These are phyloP conservation scores for Magnusiomyces sp. DNA, from an alignment of 1,139 yeast genomes.

Conservation along the genomic window DNA sequence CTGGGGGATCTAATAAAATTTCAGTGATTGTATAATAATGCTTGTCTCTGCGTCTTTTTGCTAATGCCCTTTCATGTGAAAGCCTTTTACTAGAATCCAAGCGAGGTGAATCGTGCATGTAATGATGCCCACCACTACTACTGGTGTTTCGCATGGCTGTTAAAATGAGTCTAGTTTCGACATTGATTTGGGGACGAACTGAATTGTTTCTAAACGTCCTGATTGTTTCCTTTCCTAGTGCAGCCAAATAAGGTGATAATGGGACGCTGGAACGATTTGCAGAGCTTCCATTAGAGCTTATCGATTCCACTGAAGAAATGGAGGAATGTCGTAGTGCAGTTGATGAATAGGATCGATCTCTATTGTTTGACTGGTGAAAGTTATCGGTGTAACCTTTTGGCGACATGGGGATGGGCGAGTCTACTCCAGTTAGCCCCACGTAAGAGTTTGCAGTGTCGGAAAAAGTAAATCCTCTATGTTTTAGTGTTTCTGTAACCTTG, in stretches of 20 bases:
- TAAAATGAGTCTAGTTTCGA: constrained; percentile 39
- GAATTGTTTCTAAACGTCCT: constrained; percentile 29
- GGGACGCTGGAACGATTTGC: too few relatives aligned
- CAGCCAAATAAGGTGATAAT: constrained; percentile 5
- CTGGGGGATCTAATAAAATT: constrained; percentile 37
- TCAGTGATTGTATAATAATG: too few relatives aligned
- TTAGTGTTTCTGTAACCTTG: constrained; percentile 40
- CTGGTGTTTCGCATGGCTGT: constrained; percentile 57
- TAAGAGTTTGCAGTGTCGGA: constrained; percentile 33
- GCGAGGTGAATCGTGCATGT: too few relatives aligned
- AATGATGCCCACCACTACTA: constrained; percentile 30
- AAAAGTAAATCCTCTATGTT: constrained; percentile 39
- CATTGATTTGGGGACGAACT: constrained; percentile 37
- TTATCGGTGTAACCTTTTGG: background rate
- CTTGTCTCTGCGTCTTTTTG: too few relatives aligned
- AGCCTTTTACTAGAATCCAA: too few relatives aligned
- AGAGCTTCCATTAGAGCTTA: too few relatives aligned
- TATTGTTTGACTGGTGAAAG: too few relatives aligned
- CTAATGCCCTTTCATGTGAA: too few relatives aligned
- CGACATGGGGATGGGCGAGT: background rate
- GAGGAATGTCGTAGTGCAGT: too few relatives aligned
- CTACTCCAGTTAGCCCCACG: constrained; percentile 12
- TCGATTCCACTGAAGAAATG: too few relatives aligned
- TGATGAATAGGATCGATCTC: too few relatives aligned
- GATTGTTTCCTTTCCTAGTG: constrained; percentile 36